Evolutionary conservation across 2,329 filamentous ascomycete species (phyloP), one percentile per base, ranked within the genome.

Genomic region (Penicillium occitanis): DNA sequence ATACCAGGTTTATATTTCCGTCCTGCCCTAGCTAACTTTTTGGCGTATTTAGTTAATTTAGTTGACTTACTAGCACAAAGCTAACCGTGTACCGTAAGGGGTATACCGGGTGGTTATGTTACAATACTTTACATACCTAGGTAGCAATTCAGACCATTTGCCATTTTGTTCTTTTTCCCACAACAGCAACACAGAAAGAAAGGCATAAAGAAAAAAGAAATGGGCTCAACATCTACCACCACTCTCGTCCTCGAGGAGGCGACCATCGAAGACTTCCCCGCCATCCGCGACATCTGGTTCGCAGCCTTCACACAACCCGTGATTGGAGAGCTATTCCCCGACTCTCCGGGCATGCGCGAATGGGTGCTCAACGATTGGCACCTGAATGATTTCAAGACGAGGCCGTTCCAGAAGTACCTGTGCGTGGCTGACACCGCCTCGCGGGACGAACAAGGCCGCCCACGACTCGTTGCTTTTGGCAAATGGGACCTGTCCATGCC

Each of bases 401-500:
- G 71, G 33, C 73, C 73, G 1, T 67, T 66, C 35, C 69, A 70
- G 42, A 68, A 66, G 5, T 75, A 73, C 35, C n/a, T 76, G 28
- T 75, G 75, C 50, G 67, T 75, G 2, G 59, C 74, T 40, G 74
- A 76, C 37, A 63, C 70, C 0, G 33, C 68, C 55, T 63, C 51
- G 2, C 53, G 68, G 0, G 68, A 69, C 7, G 61, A 63, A 44
- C 61, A 63, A 63, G 48, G 61, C 22, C 61, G 61, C 48, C 30
- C 61, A 51, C 57, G 70, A 22, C 65, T 76, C 19, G 66, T 69
- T 44, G 72, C 74, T 13, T 76, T 71, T 42, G 74, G 69, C 17
- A 75, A 75, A 67, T 76, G 74, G 74, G 73, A 75, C 51, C 35
- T 72, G 17, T 61, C 70, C 28, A 70, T 68, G 66, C 62, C 68